Base-by-base conservation (phyloP, 768 basidiomycete genomes). In the Pisolithus microcarpus region DNA sequence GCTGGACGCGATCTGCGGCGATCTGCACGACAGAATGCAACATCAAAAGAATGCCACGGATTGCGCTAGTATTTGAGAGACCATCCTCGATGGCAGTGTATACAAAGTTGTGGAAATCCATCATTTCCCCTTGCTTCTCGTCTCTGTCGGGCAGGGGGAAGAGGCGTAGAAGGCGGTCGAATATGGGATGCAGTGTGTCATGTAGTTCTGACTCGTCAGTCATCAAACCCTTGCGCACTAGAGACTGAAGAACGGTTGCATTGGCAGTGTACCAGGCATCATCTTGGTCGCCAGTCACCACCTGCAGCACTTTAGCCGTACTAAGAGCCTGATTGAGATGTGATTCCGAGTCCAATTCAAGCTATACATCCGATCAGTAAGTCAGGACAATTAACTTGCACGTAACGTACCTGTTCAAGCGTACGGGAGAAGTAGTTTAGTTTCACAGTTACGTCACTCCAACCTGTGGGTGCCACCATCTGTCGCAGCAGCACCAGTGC, bases 401-500 rank as follows among this genome's bases (percentile, higher is more conserved):
- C 9, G 43, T 19, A 5, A 70, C 75, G 60, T 59, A 89, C 92
- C 73, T 83, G 84, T 58, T 89, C 86, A 38, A 99, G 76, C 1
- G 86, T 78, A 30, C 91, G 78, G 45, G 85, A 79, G 71, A 99
- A 97, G 69, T 86, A 97, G 48, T 87, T 80, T 42, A 97, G 72
- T 53, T 96, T 95, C 55, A 97, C 84, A 7, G 87, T 88, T 5
- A 97, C 91, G 51, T 95, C 92, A 7, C 77, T 82, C 88, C 96
- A 92, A 8, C 93, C 93, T n/a, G 77, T 77, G 1, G 87, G 82
- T 2, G 87, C 82, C 18, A 94, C 78, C 61, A 99, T 85, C 55
- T 79, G 74, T 58, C 87, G 84, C 46, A 99, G 74, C 24, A 89
- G 66, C 0, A 73, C 63, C 30, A 90, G 70, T 1, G 84, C 82